phyloP scores from a whole-genome alignment of 768 basidiomycete genomes.

The Trametes maxima region DNA sequence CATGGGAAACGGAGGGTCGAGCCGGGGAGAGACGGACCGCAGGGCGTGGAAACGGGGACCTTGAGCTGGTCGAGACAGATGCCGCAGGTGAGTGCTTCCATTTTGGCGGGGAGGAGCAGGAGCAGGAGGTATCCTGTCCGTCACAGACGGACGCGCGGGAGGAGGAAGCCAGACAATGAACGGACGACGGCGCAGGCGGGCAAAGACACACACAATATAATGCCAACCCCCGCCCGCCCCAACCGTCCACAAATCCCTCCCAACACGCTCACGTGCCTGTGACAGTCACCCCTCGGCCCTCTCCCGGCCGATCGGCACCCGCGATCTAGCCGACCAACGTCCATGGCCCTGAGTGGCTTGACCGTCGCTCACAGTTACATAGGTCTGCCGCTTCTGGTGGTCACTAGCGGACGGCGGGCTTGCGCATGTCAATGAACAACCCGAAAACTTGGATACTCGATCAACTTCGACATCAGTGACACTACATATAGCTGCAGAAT shows the following conservation, averaged over 20 bases:
- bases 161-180: constrained; percentile 10
- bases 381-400: too few relatives aligned
- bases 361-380: too few relatives aligned
- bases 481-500: too few relatives aligned
- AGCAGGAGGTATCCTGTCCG: constrained; percentile 20
- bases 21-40: constrained; percentile 26
- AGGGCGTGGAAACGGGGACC: constrained; percentile 35
- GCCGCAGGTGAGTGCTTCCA: constrained; percentile 26
- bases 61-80: constrained; percentile 36
- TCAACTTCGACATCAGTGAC: too few relatives aligned
- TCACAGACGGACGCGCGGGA: constrained; percentile 19
- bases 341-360: too few relatives aligned
- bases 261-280: constrained; percentile 17
- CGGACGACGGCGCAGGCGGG: background rate
- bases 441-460: too few relatives aligned
- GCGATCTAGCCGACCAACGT: too few relatives aligned
- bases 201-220: background rate
- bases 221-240: background rate
- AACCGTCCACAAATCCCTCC: background rate
- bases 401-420: too few relatives aligned
- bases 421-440: too few relatives aligned
- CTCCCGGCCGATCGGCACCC: background rate
- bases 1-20: background rate
- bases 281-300: constrained; percentile 7
- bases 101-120: background rate